Conservation (phyloP, 1,284 basidiomycete species). For the Volvariella volvacea region DNA sequence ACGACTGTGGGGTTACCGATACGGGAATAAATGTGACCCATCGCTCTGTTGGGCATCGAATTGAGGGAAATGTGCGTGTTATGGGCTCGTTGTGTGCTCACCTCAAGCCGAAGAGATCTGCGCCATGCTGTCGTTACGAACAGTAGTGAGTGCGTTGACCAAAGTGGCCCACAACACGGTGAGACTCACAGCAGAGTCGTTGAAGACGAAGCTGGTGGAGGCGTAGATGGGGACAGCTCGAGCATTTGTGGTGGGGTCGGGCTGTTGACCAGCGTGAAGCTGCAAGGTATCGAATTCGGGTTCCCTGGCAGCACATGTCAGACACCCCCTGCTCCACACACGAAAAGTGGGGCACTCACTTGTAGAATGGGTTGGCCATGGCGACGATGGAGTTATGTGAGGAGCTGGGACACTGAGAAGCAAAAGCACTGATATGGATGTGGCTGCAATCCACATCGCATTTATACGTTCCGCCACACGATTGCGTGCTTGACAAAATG, state of each 20-base stretch:
- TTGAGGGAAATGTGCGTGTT: not conserved
- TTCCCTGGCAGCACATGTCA: conserved; percentile 26
- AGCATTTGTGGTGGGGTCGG: conserved; percentile 68
- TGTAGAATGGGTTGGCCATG: conserved; percentile 28
- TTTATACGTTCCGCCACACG: not conserved
- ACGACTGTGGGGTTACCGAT: conserved; percentile 83
- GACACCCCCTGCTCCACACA: no score
- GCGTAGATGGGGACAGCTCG: conserved; percentile 83
- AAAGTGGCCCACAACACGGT: no score
- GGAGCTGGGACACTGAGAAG: not conserved
- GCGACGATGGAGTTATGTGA: not conserved
- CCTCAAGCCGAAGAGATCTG: conserved; percentile 76
- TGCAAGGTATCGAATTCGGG: conserved; percentile 81
- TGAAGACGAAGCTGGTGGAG: conserved; percentile 74
- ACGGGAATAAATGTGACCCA: conserved; percentile 74
- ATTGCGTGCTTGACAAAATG: not conserved
- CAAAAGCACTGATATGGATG: not conserved
- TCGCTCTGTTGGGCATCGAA: conserved; percentile 30
- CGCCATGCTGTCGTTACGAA: conserved; percentile 67
- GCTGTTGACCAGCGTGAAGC: conserved; percentile 75
- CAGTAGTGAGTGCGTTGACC: not conserved
- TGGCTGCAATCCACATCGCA: not conserved
- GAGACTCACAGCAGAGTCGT: conserved; percentile 56
- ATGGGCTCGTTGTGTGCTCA: conserved; percentile 16
- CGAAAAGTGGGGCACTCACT: conserved; percentile 15